Evolutionary conservation across 2,329 filamentous ascomycete species (phyloP).

Genomic region (Aureobasidium pullulans): DNA sequence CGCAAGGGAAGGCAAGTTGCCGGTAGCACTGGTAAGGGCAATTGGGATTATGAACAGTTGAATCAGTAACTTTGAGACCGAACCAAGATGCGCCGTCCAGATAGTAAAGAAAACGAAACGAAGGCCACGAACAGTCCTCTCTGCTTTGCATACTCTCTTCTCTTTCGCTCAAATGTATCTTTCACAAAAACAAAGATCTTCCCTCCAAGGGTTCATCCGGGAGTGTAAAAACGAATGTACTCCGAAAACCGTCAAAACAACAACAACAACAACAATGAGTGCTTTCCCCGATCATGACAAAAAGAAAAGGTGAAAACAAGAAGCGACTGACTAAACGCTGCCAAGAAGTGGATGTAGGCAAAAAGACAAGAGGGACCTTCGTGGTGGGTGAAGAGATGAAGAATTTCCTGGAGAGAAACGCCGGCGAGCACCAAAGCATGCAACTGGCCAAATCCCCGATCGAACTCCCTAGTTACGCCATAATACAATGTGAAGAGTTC

Average conservation of each 20-base stretch:
- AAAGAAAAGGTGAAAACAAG: background rate
- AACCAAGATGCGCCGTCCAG: background rate
- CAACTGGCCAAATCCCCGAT: conserved; percentile 5
- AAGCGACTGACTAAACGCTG: conserved; percentile 13
- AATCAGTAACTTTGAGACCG: background rate
- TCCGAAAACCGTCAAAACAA: conserved; percentile 3
- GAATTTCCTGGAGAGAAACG: conserved; percentile 12
- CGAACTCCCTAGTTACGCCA: conserved; percentile 10
- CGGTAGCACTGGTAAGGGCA: background rate
- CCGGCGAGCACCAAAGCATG: conserved; percentile 11
- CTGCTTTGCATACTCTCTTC: conserved; percentile 5
- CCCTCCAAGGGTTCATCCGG: background rate
- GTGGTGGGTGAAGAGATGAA: conserved; percentile 1
- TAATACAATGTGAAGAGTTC: conserved; percentile 12
- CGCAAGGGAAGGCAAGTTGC: background rate
- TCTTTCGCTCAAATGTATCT: conserved; percentile 5
- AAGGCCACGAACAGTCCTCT: conserved; percentile 4
- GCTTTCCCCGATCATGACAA: background rate
- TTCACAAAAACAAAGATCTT: conserved; percentile 12
- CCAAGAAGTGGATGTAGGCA: conserved; percentile 1
- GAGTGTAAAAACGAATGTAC: conserved; percentile 8
- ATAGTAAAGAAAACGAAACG: background rate
- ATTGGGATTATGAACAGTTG: conserved; percentile 2
- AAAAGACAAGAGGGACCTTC: background rate
- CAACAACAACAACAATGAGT: conserved; percentile 9